Evolutionary conservation across 2,329 filamentous ascomycete genomes (phyloP), one percentile per base, ranked within the genome.

Genomic region (Apiospora koreana): DNA sequence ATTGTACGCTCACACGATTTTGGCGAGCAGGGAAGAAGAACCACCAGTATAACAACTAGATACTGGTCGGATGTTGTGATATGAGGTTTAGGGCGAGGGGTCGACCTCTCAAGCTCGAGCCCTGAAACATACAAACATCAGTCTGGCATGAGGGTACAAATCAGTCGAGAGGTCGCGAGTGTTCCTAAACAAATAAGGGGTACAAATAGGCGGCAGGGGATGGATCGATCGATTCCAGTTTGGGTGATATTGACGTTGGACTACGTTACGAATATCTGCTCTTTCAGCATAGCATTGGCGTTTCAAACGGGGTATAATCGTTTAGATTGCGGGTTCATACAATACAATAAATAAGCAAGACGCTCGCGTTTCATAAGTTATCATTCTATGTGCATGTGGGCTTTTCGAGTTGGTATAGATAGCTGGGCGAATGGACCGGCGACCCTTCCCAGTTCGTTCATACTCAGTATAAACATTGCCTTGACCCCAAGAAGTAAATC

Each of bases 261-360:
- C 31, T 62, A 62, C 54, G 54, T 62, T 62, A 38, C 54, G 31
- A 31, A 38, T 38, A 31, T 9, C 54, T 62, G 31, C 54, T 38
- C 54, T 62, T 69, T 70, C 71, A 73, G 78, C 78, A 80, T 80
- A 78, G 79, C 78, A 79, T 73, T 70, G 79, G 79, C 79, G 79
- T 80, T 77, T 71, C n/a, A 72, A 71, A 71, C 62, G 45, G 25
- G 43, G 35, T 54, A 38, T 12, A 23, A 54, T 54, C 18, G 8
- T 68, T 68, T 68, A 45, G n/a, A 16, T 67, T 46, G 35, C 45
- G 65, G 54, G 28, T 62, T 62, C 54, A 38, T 38, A 62, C 28
- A 62, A 31, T 62, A 38, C 28, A 62, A 18, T 38, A 62, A 31
- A 62, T 62, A 8, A 62, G 31, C 54, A 62, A 38, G 54, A 62